Conservation (phyloP, 495 filamentous ascomycete genomes). For the Penicillium steckii region DNA sequence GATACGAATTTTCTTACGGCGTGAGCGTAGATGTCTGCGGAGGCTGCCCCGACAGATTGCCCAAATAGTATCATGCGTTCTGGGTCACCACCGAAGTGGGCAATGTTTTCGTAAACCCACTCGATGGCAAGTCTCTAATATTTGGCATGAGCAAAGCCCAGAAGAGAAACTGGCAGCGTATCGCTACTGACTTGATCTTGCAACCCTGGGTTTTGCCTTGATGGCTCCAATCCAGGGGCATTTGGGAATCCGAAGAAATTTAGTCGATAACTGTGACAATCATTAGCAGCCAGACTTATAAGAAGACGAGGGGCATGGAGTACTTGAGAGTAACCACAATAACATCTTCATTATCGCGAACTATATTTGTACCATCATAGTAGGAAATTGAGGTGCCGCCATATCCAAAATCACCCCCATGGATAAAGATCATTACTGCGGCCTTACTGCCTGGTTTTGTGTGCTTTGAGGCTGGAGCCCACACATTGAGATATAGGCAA, state of each 20-base stretch:
- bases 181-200: conserved; percentile 29
- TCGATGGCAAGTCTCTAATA: conserved; percentile 33
- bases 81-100: conserved; percentile 37
- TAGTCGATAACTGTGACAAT: conserved; percentile 25
- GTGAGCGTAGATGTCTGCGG: conserved; percentile 29
- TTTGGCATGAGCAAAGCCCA: background rate
- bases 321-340: conserved; percentile 33
- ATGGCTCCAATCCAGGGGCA: conserved; percentile 18
- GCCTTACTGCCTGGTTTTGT: conserved; percentile 2
- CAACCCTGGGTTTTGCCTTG: conserved; percentile 30
- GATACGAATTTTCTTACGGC: conserved; percentile 9
- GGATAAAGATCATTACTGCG: conserved; percentile 20
- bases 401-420: conserved; percentile 28
- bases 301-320: background rate
- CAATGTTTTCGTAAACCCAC: conserved; percentile 35
- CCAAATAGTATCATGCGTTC: conserved; percentile 34
- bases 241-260: conserved; percentile 39
- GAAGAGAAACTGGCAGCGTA: background rate
- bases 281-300: background rate
- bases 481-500: conserved; percentile 55
- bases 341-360: conserved; percentile 29
- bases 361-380: conserved; percentile 35
- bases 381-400: conserved; percentile 32
- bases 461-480: conserved; percentile 28
- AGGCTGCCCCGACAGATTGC: conserved; percentile 32